These are phyloP conservation scores for Moelleriella libera DNA, from an alignment of 2,329 filamentous ascomycete genomes.

Conservation along the genomic window DNA sequence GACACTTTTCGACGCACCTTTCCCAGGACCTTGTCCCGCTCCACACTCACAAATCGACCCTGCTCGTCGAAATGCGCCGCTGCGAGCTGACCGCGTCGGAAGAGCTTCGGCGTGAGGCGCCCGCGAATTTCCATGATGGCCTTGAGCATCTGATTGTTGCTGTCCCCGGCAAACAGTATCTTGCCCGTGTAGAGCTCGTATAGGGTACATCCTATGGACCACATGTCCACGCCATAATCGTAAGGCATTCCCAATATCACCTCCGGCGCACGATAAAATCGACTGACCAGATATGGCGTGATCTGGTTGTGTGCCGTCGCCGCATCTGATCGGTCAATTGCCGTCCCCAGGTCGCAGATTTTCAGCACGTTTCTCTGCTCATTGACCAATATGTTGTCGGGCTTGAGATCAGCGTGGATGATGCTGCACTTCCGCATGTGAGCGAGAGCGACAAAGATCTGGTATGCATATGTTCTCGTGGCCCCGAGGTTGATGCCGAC, in stretches of 20 bases:
- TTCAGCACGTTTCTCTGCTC: conserved; percentile 76
- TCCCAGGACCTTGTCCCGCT: conserved; percentile 75
- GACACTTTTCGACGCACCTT: conserved; percentile 40
- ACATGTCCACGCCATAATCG: conserved; percentile 89
- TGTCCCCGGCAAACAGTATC: conserved; percentile 86
- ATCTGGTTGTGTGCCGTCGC: conserved; percentile 64
- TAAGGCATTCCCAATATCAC: conserved; percentile 95
- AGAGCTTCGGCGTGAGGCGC: conserved; percentile 77
- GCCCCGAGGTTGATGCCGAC: conserved; percentile 82
- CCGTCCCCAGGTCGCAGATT: conserved; percentile 94
- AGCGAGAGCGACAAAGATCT: conserved; percentile 82
- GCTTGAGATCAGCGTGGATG: conserved; percentile 91
- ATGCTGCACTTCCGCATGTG: conserved; percentile 87
- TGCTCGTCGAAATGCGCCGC: conserved; percentile 72
- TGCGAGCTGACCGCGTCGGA: conserved; percentile 67
- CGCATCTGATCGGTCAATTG: conserved; percentile 72
- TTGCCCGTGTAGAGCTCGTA: conserved; percentile 97
- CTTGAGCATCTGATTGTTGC: conserved; percentile 97
- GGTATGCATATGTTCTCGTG: conserved; percentile 78
- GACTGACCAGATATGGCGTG: conserved; percentile 87
- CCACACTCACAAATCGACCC: conserved; percentile 71
- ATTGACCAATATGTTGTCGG: conserved; percentile 89
- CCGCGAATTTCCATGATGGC: conserved; percentile 93
- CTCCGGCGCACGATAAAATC: conserved; percentile 94
- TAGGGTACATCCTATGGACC: conserved; percentile 93